Base-by-base conservation (phyloP, 352 stramenopile species). In the Phytopythium boreale region DNA sequence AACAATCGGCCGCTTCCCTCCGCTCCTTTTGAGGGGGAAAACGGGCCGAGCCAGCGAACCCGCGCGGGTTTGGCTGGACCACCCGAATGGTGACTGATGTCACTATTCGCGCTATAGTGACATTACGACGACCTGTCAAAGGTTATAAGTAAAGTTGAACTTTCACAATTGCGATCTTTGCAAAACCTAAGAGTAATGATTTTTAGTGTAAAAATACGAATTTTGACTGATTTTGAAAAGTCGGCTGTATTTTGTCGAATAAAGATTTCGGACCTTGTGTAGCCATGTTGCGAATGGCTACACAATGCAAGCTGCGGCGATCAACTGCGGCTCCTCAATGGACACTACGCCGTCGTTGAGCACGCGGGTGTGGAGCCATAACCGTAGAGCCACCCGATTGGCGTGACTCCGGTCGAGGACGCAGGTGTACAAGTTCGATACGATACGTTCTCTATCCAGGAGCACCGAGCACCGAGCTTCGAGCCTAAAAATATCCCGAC, bases 51-150 rank as follows among this genome's bases (percentile, higher is more conserved):
- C 19, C 15, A 10, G 19, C 26, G 43, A 41, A 26, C 29, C 17
- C 24, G 44, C 44, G 37, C 11, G 46, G 46, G n/a, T 53, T 46
- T 29, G 46, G 22, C 14, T 57, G 50, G 29, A 57, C 50, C 50
- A 57, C 50, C 50, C 34, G 11, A 39, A 39, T 7, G 10, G 34
- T 0, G 27, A 43, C 10, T 31, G 10, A 15, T 12, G 29, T 17
- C 27, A 22, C 4, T 57, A 22, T 57, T 57, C 11, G 2, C 27
- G 11, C 19, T 15, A 43, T n/a, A 57, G 17, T 57, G 50, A 57
- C 27, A 15, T 57, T 7, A 15, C 5, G 1, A 15, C 34, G 10
- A 39, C 10, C 34, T 39, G 34, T 14, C 34, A 14, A 39, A 39
- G 34, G 34, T 39, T 39, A 39, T 39, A 10, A 1, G 10, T n/a